These are phyloP conservation scores for Pyrenula massariospora DNA, from an alignment of 495 filamentous ascomycete species.

Conservation along the genomic window DNA sequence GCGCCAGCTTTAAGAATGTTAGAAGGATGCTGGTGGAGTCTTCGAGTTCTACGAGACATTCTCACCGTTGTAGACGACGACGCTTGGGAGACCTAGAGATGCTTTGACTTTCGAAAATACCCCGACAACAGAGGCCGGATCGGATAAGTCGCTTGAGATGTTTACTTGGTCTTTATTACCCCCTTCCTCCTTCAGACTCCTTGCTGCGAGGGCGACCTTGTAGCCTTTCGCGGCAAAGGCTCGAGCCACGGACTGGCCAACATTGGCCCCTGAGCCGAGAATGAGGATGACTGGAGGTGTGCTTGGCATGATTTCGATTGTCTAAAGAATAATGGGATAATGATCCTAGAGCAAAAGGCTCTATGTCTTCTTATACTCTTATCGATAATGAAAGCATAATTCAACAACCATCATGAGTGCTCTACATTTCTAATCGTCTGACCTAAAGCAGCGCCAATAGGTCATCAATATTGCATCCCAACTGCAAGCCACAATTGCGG, in stretches of 20 bases:
- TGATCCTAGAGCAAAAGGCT: not conserved
- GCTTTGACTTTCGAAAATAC: constrained; percentile 26
- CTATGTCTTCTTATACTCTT: not conserved
- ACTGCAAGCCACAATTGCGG: too few relatives aligned
- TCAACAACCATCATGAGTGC: too few relatives aligned
- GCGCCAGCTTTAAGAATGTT: not conserved
- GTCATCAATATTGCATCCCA: too few relatives aligned
- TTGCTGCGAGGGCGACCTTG: constrained; percentile 26
- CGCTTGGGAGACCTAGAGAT: constrained; percentile 26
- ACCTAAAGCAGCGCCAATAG: too few relatives aligned
- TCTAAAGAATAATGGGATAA: not conserved
- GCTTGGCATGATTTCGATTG: not conserved
- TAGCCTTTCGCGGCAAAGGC: constrained; percentile 33
- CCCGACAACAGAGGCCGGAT: constrained; percentile 20
- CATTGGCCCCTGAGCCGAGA: constrained; percentile 30
- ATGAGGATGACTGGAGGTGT: constrained; percentile 27
- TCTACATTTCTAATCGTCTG: too few relatives aligned
- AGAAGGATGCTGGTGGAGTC: not conserved
- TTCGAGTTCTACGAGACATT: not conserved
- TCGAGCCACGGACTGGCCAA: constrained; percentile 20
- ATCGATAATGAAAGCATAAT: too few relatives aligned
- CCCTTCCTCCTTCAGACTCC: constrained; percentile 21
- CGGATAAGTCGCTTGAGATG: constrained; percentile 26
- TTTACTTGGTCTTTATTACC: constrained; percentile 21
- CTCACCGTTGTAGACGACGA: constrained; percentile 40